Percentiles rank a stretch among this genome's conserved stretches.
These are phyloP conservation scores for Penicillium sp. DNA, from an alignment of 2,329 filamentous ascomycete genomes.

Conservation along the genomic window DNA sequence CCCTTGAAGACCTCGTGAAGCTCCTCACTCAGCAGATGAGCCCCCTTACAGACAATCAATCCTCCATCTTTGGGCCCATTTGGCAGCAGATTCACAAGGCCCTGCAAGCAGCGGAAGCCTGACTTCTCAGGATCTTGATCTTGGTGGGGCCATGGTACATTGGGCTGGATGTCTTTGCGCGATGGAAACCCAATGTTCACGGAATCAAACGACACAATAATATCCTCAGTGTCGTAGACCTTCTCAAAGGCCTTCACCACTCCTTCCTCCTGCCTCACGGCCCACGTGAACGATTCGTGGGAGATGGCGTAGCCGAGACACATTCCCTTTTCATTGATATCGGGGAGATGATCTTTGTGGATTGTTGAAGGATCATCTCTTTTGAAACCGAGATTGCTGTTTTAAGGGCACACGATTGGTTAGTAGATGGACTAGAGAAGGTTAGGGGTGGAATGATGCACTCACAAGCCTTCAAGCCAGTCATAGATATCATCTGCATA, in stretches of 20 bases:
- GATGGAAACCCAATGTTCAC: constrained; percentile 49
- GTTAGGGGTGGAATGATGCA: not conserved
- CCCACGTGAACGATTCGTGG: constrained; percentile 53
- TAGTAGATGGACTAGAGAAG: not conserved
- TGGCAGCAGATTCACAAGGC: constrained; percentile 11
- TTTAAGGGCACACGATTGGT: not conserved
- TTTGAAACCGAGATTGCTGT: constrained; percentile 36
- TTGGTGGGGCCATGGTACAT: constrained; percentile 49
- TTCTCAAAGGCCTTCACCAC: constrained; percentile 49
- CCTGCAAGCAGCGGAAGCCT: constrained; percentile 49
- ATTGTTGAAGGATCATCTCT: constrained; percentile 36
- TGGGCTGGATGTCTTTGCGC: constrained; percentile 22
- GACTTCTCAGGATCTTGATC: constrained; percentile 47
- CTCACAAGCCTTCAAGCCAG: constrained; percentile 26
- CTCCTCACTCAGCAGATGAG: constrained; percentile 30
- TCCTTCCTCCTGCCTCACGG: constrained; percentile 47
- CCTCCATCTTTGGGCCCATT: constrained; percentile 24
- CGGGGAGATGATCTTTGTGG: constrained; percentile 33
- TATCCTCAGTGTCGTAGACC: constrained; percentile 47
- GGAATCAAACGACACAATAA: constrained; percentile 55
- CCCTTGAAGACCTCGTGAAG: constrained; percentile 29
- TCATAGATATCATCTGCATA: constrained; percentile 22
- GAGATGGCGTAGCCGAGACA: constrained; percentile 48
- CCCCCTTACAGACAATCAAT: constrained; percentile 35
- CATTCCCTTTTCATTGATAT: constrained; percentile 52